Evolutionary conservation across 2,329 filamentous ascomycete genomes (phyloP), one percentile per base, ranked within the genome.

Genomic region (Chrysosporium keratinophilum): DNA sequence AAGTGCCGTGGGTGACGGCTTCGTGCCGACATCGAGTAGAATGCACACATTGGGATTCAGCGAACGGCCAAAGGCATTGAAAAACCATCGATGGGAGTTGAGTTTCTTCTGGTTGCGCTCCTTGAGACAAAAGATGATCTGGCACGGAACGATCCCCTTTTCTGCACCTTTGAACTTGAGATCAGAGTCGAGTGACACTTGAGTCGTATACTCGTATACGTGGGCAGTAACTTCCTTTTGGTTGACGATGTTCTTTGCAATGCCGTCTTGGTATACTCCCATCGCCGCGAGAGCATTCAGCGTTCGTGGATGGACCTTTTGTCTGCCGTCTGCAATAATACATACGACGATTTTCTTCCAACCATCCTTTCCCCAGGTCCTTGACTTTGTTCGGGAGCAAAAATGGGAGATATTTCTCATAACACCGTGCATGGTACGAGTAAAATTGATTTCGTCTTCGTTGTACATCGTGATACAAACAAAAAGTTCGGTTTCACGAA

Each of bases 281-380:
- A 98, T 93, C 33, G 93, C 93, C 10, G 94, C 93, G 57, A 98
- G 74, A 5, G 89, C 93, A 67, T 98, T 94, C 1, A 98, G 79
- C 0, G 93, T 97, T 54, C 93, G 80, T 11, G 89, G 88, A 67
- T 98, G 88, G 33, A 98, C 91, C 71, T 89, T 89, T 75, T 89
- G 83, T 64, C 94, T 85, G 19, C 93, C 93, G 67, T 98, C 93
- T 1, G 89, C 90, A 55, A 98, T 90, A 65, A 98, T 87, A 67
- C 89, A 96, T 0, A 98, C 91, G 0, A 98, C 93, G 64, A 98
- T 96, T 76, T 98, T 98, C 71, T 98, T 88, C 93, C 93, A 98
- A 3, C 93, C 93, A 51, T 88, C 82, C 62, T 95, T 94, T 39
- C 93, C 94, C 93, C 93, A 98, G 0, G 90, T 97, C 56, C 93